Percentiles rank a stretch among this genome's conserved stretches.
Conservation (phyloP, 257 asterid genomes). For the Ajuga chamaepitys region DNA sequence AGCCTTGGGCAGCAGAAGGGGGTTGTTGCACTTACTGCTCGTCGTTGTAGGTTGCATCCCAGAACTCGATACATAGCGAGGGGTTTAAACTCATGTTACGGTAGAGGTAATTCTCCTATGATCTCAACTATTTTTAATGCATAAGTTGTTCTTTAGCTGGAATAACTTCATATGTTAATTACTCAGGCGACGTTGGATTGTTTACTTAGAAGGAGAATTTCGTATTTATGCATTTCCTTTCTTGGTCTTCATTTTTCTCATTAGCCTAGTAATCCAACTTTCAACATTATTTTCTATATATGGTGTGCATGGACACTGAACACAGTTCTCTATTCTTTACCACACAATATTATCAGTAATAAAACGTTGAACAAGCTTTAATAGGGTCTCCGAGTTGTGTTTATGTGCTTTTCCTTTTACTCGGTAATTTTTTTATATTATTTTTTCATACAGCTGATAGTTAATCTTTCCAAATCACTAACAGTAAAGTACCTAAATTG, state of each 20-base stretch:
- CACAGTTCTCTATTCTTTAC: constrained; percentile 8
- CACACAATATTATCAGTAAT: not conserved
- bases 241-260: constrained; percentile 10
- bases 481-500: not conserved
- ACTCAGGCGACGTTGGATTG: constrained; percentile 2
- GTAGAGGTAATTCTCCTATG: constrained; percentile 56
- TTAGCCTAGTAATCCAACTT: constrained; percentile 6
- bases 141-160: constrained; percentile 12
- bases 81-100: constrained; percentile 89
- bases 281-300: constrained; percentile 3
- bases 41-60: constrained; percentile 98
- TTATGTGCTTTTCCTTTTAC: not conserved
- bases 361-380: not conserved
- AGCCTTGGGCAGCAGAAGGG: constrained; percentile 96
- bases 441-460: not conserved
- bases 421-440: not conserved
- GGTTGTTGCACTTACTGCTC: constrained; percentile 88
- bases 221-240: not conserved
- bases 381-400: constrained; percentile 1
- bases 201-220: not conserved
- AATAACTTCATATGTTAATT: not conserved
- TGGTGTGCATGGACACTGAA: constrained; percentile 1
- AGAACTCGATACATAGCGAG: constrained; percentile 97
- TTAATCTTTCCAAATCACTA: constrained; percentile 1
- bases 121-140: constrained; percentile 10